Evolutionary conservation across 192 early-diverging fungal genomes (phyloP), one percentile per base, ranked within the genome.

Genomic region (Coemansia sp.): DNA sequence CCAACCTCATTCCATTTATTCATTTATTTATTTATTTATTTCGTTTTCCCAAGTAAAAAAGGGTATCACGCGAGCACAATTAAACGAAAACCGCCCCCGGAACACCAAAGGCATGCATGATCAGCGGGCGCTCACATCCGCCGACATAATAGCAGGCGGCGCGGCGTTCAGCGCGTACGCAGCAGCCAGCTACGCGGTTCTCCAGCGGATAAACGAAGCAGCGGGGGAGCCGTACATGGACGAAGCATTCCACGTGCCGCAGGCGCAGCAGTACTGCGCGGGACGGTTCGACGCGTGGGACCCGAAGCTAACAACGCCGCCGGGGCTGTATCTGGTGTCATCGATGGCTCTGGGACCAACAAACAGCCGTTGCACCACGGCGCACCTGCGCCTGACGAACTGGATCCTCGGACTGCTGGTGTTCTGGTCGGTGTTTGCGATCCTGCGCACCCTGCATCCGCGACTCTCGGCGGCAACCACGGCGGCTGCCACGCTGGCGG

Each of bases 291-390:
- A 45, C 47, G 76, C 69, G 26, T 98, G 93, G 91, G 91, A 98
- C 70, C 89, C 90, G n/a, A 99, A 95, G 71, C 74, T 99, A 26
- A 99, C 97, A 0, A 99, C 97, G n/a, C 97, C 95, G 44, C 95
- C 97, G 19, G 97, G 95, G 12, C 86, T 97, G 85, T 99, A 92
- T 73, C 68, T 87, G 21, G 21, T 72, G 39, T 78, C 81, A 38
- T 9, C 1, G 3, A 1, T 18, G 42, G 26, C 6, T n/a, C 63
- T 44, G 6, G 18, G 59, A 12, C 15, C 45, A 9, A 32, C 32
- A 32, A 2, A 1, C 32, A 32, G 32, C 2, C 32, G 13, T 15
- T 41, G 61, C 50, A 48, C 43, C n/a, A 44, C 49, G 21, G 15
- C 44, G 40, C 57, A 76, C 16, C 81, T 92, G 19, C 90, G 93